Conservation (phyloP, 805 yeast genomes). For the Myxozyma neotropica region DNA sequence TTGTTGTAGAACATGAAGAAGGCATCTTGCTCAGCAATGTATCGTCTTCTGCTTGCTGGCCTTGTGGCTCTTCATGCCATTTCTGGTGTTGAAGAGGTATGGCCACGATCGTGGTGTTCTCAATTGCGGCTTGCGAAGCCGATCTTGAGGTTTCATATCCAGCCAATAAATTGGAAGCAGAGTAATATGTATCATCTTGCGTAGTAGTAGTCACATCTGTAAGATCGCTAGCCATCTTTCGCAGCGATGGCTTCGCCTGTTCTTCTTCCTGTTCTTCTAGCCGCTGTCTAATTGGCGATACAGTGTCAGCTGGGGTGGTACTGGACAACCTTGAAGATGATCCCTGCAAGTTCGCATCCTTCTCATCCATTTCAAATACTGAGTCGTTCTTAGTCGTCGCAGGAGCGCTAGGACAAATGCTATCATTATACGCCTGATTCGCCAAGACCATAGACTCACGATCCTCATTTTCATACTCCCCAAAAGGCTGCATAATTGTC, state of each 20-base stretch:
- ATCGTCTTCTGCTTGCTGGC: neutral
- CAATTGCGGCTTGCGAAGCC: neutral
- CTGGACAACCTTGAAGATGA: neutral
- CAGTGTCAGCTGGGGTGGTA: too few relatives aligned
- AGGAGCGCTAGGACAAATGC: neutral
- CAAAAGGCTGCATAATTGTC: constrained; percentile 29
- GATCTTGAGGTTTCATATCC: constrained; percentile 2
- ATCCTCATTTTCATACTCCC: constrained; percentile 15
- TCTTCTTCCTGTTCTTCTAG: neutral
- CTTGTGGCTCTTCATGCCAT: too few relatives aligned
- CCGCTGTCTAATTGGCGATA: too few relatives aligned
- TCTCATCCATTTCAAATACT: neutral
- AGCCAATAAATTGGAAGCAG: constrained; percentile 16
- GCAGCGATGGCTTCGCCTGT: neutral
- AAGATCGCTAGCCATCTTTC: constrained; percentile 3
- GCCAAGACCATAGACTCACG: constrained; percentile 7
- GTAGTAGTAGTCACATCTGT: constrained; percentile 7
- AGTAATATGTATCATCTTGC: constrained; percentile 22
- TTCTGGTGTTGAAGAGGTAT: neutral
- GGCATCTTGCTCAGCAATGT: neutral
- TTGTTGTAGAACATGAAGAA: constrained; percentile 5
- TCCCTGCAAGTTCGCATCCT: neutral
- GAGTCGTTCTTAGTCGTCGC: neutral
- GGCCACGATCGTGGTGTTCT: neutral
- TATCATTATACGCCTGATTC: neutral